phyloP scores from a whole-genome alignment of 768 basidiomycete genomes.

The Lactarius indigo region DNA sequence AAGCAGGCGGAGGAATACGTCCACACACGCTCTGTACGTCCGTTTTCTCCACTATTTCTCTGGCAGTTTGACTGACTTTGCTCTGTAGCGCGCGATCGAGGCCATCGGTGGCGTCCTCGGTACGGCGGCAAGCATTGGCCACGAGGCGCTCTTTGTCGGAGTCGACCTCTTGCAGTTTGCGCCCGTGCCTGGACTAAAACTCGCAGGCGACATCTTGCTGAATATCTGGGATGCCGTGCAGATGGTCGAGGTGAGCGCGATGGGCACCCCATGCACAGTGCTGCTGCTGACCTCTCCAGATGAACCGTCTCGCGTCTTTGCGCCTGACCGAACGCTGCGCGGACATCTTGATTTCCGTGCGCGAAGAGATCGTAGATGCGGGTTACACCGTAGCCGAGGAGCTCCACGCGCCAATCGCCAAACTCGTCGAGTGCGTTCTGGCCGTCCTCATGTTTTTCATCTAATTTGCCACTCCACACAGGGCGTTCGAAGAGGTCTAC shows the following conservation, averaged over 20 bases:
- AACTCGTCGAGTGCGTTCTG: constrained; percentile 47
- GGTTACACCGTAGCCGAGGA: constrained; percentile 49
- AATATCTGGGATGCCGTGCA: constrained; percentile 64
- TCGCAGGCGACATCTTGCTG: constrained; percentile 50
- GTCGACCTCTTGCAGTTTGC: constrained; percentile 46
- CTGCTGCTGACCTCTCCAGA: constrained; percentile 36
- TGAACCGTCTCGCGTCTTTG: constrained; percentile 63
- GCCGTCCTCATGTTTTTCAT: background rate
- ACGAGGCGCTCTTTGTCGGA: constrained; percentile 43
- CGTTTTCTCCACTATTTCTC: background rate
- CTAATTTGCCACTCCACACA: constrained; percentile 21
- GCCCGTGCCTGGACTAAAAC: constrained; percentile 54
- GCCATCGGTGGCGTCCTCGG: constrained; percentile 39
- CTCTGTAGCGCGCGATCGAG: constrained; percentile 28
- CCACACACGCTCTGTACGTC: constrained; percentile 31
- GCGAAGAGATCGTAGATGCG: constrained; percentile 58
- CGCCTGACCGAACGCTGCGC: constrained; percentile 74
- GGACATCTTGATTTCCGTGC: constrained; percentile 58
- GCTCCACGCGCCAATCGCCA: constrained; percentile 47
- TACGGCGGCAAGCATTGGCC: constrained; percentile 38
- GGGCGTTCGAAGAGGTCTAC: constrained; percentile 44
- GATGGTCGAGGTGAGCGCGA: constrained; percentile 48
- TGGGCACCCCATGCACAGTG: background rate
- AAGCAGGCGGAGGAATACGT: constrained; percentile 32
- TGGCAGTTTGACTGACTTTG: background rate